phyloP scores from a whole-genome alignment of 306 rosid genomes.

The Clitoria ternatea region DNA sequence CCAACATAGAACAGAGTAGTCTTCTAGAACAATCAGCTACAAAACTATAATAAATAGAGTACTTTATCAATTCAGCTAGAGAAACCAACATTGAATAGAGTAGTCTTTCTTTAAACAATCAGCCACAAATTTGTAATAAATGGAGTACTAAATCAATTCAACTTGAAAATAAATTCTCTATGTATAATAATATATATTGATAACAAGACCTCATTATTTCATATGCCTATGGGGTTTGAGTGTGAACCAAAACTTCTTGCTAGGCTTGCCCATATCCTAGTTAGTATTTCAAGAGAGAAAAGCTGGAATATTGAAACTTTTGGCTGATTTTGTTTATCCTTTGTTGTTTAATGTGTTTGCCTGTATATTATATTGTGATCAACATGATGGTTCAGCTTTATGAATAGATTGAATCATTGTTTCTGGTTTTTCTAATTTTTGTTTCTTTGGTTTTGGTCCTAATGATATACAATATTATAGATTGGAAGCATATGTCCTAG shows the following conservation, averaged over 20 bases:
- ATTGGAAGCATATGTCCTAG: constrained; percentile 82
- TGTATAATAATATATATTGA: neutral
- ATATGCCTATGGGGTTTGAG: neutral
- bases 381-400: constrained; percentile 13
- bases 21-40: neutral
- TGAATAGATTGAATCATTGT: neutral
- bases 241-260: neutral
- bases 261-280: neutral
- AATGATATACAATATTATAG: constrained; percentile 39
- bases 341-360: constrained; percentile 1
- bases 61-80: neutral
- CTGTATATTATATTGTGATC: constrained; percentile 9
- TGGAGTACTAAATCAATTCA: neutral
- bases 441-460: constrained; percentile 22
- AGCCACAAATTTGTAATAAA: neutral
- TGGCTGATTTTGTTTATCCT: constrained; percentile 1
- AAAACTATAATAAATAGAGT: no score
- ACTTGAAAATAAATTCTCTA: neutral
- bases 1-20: no score
- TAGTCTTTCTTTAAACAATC: neutral
- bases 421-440: neutral
- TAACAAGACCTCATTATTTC: neutral
- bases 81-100: no score
- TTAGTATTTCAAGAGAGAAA: neutral
- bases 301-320: neutral